These are phyloP conservation scores for Acer negundo DNA, from an alignment of 345 rosid genomes.

Conservation along the genomic window DNA sequence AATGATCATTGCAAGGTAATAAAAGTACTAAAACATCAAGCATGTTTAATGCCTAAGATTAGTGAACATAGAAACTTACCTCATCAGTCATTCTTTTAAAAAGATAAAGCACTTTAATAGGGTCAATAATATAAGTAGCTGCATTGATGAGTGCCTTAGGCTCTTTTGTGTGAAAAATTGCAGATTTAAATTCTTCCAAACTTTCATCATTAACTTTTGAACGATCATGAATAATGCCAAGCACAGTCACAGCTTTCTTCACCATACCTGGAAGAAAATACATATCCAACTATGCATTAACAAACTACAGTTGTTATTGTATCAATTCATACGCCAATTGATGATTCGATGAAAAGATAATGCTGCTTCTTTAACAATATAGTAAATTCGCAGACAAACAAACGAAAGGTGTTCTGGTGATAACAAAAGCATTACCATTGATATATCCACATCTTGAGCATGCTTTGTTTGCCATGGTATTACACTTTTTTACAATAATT, in stretches of 20 bases:
- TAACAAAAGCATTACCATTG: conserved; percentile 54
- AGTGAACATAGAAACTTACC: conserved; percentile 45
- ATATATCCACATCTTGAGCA: conserved; percentile 72
- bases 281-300: conserved; percentile 19
- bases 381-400: neutral
- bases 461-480: conserved; percentile 60
- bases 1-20: neutral
- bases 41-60: neutral
- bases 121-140: conserved; percentile 52
- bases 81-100: conserved; percentile 67
- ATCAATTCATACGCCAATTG: neutral
- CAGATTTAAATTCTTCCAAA: conserved; percentile 62
- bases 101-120: conserved; percentile 60
- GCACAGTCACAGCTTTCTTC: conserved; percentile 52
- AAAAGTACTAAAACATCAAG: neutral
- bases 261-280: conserved; percentile 69
- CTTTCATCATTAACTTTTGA: conserved; percentile 58
- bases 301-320: neutral
- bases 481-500: conserved; percentile 68
- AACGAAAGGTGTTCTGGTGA: neutral
- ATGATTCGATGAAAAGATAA: neutral
- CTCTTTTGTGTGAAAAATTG: conserved; percentile 71
- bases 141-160: conserved; percentile 47
- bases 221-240: conserved; percentile 79
- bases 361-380: neutral